Percentiles rank a stretch among this genome's conserved stretches.
Conservation (phyloP, 768 basidiomycete species). For the Kwoniella pini region DNA sequence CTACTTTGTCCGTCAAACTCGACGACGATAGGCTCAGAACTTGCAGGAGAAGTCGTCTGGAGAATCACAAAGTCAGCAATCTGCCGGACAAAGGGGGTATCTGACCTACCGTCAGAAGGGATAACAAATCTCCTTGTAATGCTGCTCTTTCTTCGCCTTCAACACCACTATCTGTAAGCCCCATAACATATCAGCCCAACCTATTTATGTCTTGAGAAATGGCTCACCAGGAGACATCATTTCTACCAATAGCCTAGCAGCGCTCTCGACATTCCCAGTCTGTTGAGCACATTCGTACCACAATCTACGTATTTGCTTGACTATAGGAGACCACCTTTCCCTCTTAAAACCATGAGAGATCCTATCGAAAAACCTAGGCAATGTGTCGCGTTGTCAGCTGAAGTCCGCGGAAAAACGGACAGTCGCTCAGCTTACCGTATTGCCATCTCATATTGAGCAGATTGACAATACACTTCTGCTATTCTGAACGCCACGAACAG, state of each 20-base stretch:
- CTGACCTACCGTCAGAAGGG: slow-evolving; percentile 65
- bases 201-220: neutral
- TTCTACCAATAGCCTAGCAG: slow-evolving; percentile 74
- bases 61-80: neutral
- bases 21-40: slow-evolving; percentile 62
- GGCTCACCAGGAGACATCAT: slow-evolving; percentile 74
- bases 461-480: slow-evolving; percentile 77
- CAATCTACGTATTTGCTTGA: slow-evolving; percentile 70
- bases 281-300: slow-evolving; percentile 83
- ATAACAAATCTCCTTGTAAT: slow-evolving; percentile 72
- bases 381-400: neutral
- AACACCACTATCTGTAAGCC: slow-evolving; percentile 23
- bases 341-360: slow-evolving; percentile 85
- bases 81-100: neutral
- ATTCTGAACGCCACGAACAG: slow-evolving; percentile 90
- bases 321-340: slow-evolving; percentile 76
- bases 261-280: slow-evolving; percentile 73
- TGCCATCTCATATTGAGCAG: slow-evolving; percentile 82
- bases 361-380: slow-evolving; percentile 80
- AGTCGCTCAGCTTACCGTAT: slow-evolving; percentile 63
- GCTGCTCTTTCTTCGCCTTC: slow-evolving; percentile 38
- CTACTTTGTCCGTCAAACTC: slow-evolving; percentile 56
- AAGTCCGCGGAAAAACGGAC: neutral
- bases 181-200: slow-evolving; percentile 1
- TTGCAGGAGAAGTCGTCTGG: slow-evolving; percentile 71